Evolutionary conservation across 805 yeast species (phyloP), one percentile per base, ranked within the genome.

Genomic region (Ogataea pini): DNA sequence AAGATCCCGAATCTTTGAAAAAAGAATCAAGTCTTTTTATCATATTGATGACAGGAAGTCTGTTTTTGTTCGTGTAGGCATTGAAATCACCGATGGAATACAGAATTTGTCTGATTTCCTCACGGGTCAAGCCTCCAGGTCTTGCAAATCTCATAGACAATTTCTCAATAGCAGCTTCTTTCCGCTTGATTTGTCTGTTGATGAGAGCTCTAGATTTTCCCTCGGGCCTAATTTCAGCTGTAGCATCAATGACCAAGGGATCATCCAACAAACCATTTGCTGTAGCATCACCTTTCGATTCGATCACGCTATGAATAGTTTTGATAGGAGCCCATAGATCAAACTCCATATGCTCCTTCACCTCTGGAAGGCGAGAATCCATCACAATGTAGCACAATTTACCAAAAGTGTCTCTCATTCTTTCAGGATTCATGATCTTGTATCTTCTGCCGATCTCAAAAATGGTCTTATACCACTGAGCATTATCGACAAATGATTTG

Each of bases 401-500:
- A 39, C 95, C 95, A 63, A 82, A 87, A 4, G 82, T 82, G 58
- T 83, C 87, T 52, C 90, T 75, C 87, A 87, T 83, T 57, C 80
- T 76, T 56, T 86, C 90, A 0, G 95, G 95, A 59, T 86, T 86
- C 90, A 86, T 83, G 57, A 87, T 82, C 62, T 86, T 86, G 68
- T 86, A 86, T 37, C 94, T 73, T 58, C 94, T 73, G 19, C 94
- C 94, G 51, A 86, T 80, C 66, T 86, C 94, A 63, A 86, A 86
- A 7, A 86, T 71, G 36, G 67, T 68, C 60, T 86, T 76, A 63
- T 81, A 86, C 90, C 91, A 87, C 28, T 78, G 80, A 3, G 86
- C 83, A 62, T 86, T 84, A 50, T 82, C 83, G 37, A 77, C 72
- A 57, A 85, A 86, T 55, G 84, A 83, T 60, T 82, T 83, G 61